These are phyloP conservation scores for Hemisphaericaspora nanyangensis DNA, from an alignment of 805 yeast species.

Conservation along the genomic window DNA sequence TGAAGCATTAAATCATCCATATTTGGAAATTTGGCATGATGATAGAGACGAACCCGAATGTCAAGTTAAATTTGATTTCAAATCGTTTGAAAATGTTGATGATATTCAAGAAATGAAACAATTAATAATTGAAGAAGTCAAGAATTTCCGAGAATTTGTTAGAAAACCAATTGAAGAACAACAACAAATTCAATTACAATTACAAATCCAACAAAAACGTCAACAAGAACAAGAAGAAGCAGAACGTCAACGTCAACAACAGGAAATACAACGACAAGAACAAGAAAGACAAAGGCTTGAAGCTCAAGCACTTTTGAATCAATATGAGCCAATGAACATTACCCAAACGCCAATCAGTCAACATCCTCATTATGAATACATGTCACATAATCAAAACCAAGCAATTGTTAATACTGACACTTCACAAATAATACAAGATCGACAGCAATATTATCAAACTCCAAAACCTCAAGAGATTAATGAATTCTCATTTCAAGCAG, in stretches of 20 bases:
- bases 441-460: constrained; percentile 28
- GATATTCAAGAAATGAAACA: constrained; percentile 72
- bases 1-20: constrained; percentile 88
- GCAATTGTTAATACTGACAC: constrained; percentile 8
- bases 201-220: constrained; percentile 28
- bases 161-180: constrained; percentile 66
- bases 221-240: constrained; percentile 20
- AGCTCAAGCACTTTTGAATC: constrained; percentile 2
- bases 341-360: constrained; percentile 5
- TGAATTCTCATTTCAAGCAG: constrained; percentile 29
- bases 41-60: constrained; percentile 89
- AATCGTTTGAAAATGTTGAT: constrained; percentile 75
- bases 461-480: constrained; percentile 45
- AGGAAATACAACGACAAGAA: constrained; percentile 15
- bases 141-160: constrained; percentile 72
- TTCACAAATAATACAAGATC: constrained; percentile 12
- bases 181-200: constrained; percentile 37
- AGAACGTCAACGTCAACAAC: constrained; percentile 15
- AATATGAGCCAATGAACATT: constrained; percentile 4
- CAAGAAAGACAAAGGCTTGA: constrained; percentile 7
- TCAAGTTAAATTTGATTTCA: constrained; percentile 75
- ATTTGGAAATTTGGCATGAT: constrained; percentile 90
- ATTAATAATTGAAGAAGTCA: constrained; percentile 79
- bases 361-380: neutral
- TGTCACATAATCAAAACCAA: constrained; percentile 12